phyloP scores from a whole-genome alignment of 352 stramenopile species.

The Phytophthora sp. region DNA sequence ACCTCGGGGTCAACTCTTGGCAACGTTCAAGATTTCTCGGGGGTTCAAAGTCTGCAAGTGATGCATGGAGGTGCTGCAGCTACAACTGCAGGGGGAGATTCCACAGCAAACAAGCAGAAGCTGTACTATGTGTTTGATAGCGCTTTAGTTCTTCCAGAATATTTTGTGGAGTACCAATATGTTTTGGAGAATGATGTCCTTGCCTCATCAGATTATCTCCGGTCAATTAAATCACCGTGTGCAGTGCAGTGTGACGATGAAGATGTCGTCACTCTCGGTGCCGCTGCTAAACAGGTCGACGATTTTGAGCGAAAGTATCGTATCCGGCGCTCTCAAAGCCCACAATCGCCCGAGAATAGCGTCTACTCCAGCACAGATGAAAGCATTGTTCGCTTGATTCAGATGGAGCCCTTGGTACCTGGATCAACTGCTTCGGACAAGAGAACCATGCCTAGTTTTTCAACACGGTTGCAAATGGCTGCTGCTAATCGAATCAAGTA shows the following conservation, averaged over 20 bases:
- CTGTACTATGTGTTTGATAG: conserved; percentile 86
- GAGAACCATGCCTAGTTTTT: background rate
- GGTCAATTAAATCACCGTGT: conserved; percentile 12
- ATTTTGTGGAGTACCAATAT: conserved; percentile 88
- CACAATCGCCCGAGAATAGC: conserved; percentile 15
- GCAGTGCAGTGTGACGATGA: conserved; percentile 31
- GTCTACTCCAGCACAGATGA: conserved; percentile 36
- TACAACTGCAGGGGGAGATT: conserved; percentile 21
- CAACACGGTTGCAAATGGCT: conserved; percentile 23
- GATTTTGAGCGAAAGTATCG: conserved; percentile 72
- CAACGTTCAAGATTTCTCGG: conserved; percentile 40
- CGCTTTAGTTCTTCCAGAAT: conserved; percentile 81
- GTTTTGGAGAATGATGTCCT: conserved; percentile 8
- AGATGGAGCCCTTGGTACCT: conserved; percentile 52
- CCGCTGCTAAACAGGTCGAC: conserved; percentile 40
- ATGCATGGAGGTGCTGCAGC: conserved; percentile 21
- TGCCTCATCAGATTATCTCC: conserved; percentile 5
- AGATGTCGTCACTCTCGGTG: conserved; percentile 38
- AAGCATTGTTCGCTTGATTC: conserved; percentile 36
- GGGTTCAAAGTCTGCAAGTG: conserved; percentile 68
- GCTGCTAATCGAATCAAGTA: conserved; percentile 40
- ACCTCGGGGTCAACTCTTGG: conserved; percentile 23
- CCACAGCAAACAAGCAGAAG: conserved; percentile 49
- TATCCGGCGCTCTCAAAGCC: conserved; percentile 43
- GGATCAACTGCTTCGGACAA: background rate